phyloP scores from a whole-genome alignment of 805 yeast species.

The Starmerella lactis-condensi region DNA sequence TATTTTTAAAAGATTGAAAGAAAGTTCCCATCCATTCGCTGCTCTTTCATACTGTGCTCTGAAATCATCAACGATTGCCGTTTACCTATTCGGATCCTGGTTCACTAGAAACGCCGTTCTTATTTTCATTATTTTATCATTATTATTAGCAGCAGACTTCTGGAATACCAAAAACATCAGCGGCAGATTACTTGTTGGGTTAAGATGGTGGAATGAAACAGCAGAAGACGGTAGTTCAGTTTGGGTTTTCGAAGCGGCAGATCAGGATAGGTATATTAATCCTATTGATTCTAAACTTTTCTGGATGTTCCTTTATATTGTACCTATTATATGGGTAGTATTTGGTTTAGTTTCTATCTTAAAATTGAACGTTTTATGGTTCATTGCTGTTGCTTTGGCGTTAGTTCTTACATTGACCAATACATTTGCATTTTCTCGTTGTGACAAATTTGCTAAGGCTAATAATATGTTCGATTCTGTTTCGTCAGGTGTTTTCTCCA shows the following conservation, averaged over 20 bases:
- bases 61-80: constrained; percentile 41
- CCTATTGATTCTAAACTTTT: constrained; percentile 83
- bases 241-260: constrained; percentile 82
- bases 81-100: constrained; percentile 53
- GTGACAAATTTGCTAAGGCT: constrained; percentile 83
- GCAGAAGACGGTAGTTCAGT: constrained; percentile 42
- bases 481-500: constrained; percentile 13
- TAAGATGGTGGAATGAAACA: constrained; percentile 91
- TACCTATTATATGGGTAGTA: constrained; percentile 59
- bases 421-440: constrained; percentile 74
- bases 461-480: constrained; percentile 34
- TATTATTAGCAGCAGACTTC: constrained; percentile 72
- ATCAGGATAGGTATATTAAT: constrained; percentile 45
- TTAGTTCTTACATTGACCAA: constrained; percentile 58
- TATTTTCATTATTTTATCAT: constrained; percentile 58
- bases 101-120: constrained; percentile 39
- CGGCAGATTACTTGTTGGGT: constrained; percentile 76
- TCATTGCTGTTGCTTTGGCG: constrained; percentile 35
- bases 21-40: constrained; percentile 75
- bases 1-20: constrained; percentile 32
- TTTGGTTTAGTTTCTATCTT: constrained; percentile 62
- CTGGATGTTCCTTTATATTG: constrained; percentile 59
- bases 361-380: constrained; percentile 51
- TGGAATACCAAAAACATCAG: constrained; percentile 86
- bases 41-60: constrained; percentile 43